Base-by-base conservation (phyloP, 345 rosid genomes). In the Cardamine chenopodiifolia region DNA sequence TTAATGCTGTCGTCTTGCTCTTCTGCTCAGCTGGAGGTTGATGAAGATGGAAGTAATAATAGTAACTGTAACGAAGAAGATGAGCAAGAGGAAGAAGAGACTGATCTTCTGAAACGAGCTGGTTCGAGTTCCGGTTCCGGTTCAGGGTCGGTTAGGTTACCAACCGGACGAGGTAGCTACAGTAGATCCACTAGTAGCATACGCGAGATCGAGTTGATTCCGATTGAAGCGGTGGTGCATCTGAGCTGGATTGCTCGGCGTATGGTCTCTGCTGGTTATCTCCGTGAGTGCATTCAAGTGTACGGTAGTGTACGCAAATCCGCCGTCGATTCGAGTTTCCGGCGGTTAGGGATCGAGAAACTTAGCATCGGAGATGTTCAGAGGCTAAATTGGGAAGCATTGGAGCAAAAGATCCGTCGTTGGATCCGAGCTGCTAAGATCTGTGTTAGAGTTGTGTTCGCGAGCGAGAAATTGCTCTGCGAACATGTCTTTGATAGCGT, bases 351-450 rank as follows among this genome's bases (percentile, higher is more conserved):
- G 48, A 82, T 94, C 71, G 99, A 94, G 90, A 91, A 85, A 59
- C 65, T 94, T 42, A 90, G 97, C 77, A 90, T 94, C 78, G 97
- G 98, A 4, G 98, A 94, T 68, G 82, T 94, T 20, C 98, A 94
- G 86, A 82, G 97, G 70, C 79, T 94, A 5, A 93, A 88, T 8
- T 94, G 98, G 96, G 88, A 85, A 48, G 83, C 86, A 3, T 66
- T 94, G 22, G 98, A 91, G 93, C 76, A 82, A 50, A 94, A 89
- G 87, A 91, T 94, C 67, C 84, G 95, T 39, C 80, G 88, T 8
- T 94, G 98, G 98, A 94, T 94, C 54, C 83, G 92, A 12, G 97
- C 98, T 0, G 97, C 96, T 8, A 91, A 81, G 75, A 87, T 77
- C 73, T 90, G 97, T 32, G 79, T 94, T 6, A 73, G 98, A 81